A percentile compares a stretch with the other conserved stretches of the same genome.
These are phyloP conservation scores for Penicillium sp. DNA, from an alignment of 2,329 filamentous ascomycete genomes.

Conservation along the genomic window DNA sequence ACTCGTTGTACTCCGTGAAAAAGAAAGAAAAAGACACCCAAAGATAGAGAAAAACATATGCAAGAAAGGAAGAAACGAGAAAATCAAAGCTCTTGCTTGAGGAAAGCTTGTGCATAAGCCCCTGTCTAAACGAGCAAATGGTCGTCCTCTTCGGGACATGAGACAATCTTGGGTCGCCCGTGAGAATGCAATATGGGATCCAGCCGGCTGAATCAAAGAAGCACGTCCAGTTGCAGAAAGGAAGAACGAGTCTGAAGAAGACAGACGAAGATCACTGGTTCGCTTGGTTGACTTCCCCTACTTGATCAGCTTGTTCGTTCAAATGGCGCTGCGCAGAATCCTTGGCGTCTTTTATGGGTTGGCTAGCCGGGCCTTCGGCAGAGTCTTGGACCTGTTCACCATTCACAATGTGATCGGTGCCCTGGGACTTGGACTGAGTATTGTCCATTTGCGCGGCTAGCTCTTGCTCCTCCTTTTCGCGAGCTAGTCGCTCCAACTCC, in stretches of 20 bases:
- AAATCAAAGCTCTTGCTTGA: not conserved
- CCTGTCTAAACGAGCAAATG: slow-evolving; percentile 1
- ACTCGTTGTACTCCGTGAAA: slow-evolving; percentile 11
- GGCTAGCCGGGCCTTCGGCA: slow-evolving; percentile 24
- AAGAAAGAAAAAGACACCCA: slow-evolving; percentile 3
- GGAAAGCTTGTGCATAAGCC: not conserved
- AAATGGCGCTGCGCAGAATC: slow-evolving; percentile 5
- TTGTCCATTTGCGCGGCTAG: slow-evolving; percentile 71
- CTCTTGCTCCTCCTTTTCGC: slow-evolving; percentile 75
- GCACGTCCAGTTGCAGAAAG: not conserved
- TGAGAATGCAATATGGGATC: not conserved
- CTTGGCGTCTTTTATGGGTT: slow-evolving; percentile 19
- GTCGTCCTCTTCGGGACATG: not conserved
- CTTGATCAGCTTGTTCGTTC: not conserved
- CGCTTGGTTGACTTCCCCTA: not conserved
- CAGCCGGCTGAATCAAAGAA: slow-evolving; percentile 2
- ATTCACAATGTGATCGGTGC: slow-evolving; percentile 16
- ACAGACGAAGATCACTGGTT: not conserved
- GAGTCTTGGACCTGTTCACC: slow-evolving; percentile 19
- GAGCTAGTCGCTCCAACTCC: slow-evolving; percentile 79
- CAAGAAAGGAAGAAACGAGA: slow-evolving; percentile 7
- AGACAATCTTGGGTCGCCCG: not conserved
- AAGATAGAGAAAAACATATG: slow-evolving; percentile 10
- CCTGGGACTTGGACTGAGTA: slow-evolving; percentile 61
- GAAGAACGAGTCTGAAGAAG: not conserved